Evolutionary conservation across 495 filamentous ascomycete species (phyloP).

Genomic region (Daldinia bambusicola): DNA sequence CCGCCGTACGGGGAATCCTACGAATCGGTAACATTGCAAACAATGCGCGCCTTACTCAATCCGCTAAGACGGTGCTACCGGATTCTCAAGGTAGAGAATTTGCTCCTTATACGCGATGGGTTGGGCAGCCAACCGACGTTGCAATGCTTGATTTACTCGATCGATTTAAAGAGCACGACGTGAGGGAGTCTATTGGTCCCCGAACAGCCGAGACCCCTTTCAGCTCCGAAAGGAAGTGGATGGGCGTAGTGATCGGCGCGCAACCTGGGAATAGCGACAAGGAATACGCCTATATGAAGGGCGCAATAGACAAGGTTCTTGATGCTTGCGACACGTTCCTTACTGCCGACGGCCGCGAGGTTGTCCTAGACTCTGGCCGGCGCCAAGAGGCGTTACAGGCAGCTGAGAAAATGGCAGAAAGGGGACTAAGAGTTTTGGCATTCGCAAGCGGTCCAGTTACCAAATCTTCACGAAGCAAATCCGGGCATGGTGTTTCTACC

Average conservation of each 20-base stretch:
- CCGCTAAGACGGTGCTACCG: conserved; percentile 78
- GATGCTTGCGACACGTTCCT: conserved; percentile 90
- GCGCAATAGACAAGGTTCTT: conserved; percentile 88
- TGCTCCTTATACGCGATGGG: conserved; percentile 83
- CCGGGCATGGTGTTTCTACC: conserved; percentile 38
- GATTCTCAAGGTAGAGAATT: conserved; percentile 73
- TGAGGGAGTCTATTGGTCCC: conserved; percentile 81
- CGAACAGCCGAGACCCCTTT: conserved; percentile 89
- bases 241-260: conserved; percentile 87
- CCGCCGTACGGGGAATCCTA: conserved; percentile 79
- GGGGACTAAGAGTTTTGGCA: conserved; percentile 89
- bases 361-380: conserved; percentile 82
- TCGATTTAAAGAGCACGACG: conserved; percentile 87
- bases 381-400: conserved; percentile 79
- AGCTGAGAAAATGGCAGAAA: conserved; percentile 88
- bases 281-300: conserved; percentile 92
- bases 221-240: conserved; percentile 98
- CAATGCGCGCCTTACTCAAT: conserved; percentile 81
- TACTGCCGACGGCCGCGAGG: conserved; percentile 84
- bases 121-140: conserved; percentile 96
- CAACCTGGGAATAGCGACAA: conserved; percentile 62
- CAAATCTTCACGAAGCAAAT: conserved; percentile 49
- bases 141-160: conserved; percentile 94
- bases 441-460: conserved; percentile 82
- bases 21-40: conserved; percentile 96